phyloP scores from a whole-genome alignment of 192 early-diverging fungal species.

The Chytriomyces sp. region DNA sequence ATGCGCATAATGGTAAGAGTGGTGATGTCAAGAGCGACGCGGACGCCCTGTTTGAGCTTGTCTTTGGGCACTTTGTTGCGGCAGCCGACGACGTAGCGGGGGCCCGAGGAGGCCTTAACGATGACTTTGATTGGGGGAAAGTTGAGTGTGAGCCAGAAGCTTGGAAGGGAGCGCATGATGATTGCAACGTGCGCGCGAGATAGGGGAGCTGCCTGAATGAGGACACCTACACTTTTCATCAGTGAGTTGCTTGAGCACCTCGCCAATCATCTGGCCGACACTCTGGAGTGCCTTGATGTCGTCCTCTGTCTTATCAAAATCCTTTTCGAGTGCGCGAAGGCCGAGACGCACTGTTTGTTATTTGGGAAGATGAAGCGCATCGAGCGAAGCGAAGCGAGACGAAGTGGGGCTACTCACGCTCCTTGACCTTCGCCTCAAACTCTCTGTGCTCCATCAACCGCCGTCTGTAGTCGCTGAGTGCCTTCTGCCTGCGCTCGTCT shows the following conservation, averaged over 20 bases:
- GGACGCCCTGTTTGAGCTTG: conserved; percentile 93
- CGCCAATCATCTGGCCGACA: conserved; percentile 99
- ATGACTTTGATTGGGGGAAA: conserved; percentile 75
- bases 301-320: conserved; percentile 95
- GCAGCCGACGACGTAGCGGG: conserved; percentile 98
- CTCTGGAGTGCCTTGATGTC: conserved; percentile 98
- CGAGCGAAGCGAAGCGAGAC: not conserved
- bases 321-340: conserved; percentile 82
- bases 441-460: conserved; percentile 92
- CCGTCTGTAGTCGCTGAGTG: conserved; percentile 81
- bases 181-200: not conserved
- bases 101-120: conserved; percentile 95
- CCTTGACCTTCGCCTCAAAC: conserved; percentile 94
- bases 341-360: conserved; percentile 85
- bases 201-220: not conserved
- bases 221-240: conserved; percentile 81
- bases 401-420: conserved; percentile 51
- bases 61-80: conserved; percentile 91
- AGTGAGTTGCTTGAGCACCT: conserved; percentile 96
- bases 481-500: conserved; percentile 78
- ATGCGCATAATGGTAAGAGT: conserved; percentile 99
- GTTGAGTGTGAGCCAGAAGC: no score
- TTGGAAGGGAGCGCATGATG: conserved; percentile 3
- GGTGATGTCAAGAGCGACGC: conserved; percentile 99
- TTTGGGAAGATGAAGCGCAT: conserved; percentile 9